Evolutionary conservation across 495 filamentous ascomycete species (phyloP).

Genomic region (Talaromyces stipitatus): DNA sequence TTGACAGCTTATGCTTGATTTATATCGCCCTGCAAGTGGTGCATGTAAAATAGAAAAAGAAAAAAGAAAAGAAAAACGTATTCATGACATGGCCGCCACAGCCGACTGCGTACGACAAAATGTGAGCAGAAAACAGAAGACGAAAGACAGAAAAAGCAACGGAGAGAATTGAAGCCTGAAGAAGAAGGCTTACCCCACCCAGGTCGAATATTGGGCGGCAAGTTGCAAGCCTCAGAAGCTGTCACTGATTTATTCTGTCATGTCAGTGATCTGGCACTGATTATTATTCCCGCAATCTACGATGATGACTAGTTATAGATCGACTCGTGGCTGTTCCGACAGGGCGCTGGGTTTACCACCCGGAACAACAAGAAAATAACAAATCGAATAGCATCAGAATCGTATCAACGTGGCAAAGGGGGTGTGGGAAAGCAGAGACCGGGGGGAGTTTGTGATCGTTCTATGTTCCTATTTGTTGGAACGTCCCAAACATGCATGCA

Average conservation of each 20-base stretch:
- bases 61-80: neutral
- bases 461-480: neutral
- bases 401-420: conserved; percentile 1
- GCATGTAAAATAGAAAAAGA: neutral
- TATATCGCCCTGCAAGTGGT: neutral
- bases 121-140: neutral
- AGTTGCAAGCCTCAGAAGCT: neutral
- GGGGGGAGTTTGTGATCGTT: neutral
- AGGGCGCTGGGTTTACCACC: neutral
- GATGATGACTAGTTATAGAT: neutral
- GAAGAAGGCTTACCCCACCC: conserved; percentile 3
- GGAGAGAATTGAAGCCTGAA: neutral
- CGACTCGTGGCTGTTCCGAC: neutral
- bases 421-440: neutral
- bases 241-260: neutral
- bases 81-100: conserved; percentile 2
- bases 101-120: neutral
- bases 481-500: neutral
- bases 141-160: neutral
- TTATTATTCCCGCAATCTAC: neutral
- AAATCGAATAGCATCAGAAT: neutral
- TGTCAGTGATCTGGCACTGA: neutral
- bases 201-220: neutral
- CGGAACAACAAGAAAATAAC: neutral
- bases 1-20: neutral